Percentiles rank a stretch among this genome's conserved stretches.
phyloP scores from a whole-genome alignment of 371 early-diverging fungal species.

The Mucor lusitanicus region DNA sequence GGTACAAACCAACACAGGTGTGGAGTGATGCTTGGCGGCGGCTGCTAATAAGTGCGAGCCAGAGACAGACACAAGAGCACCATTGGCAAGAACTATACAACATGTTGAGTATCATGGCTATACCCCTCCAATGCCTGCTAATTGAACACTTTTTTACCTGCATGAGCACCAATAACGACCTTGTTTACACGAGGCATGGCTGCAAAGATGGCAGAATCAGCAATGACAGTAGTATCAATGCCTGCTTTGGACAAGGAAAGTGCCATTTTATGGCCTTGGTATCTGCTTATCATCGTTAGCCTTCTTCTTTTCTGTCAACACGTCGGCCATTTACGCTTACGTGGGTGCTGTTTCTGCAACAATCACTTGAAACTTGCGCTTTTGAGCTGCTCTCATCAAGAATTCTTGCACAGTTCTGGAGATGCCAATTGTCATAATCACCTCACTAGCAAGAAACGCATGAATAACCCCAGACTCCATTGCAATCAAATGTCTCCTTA shows the following conservation, averaged over 20 bases:
- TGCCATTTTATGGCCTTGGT: conserved; percentile 88
- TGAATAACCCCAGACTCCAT: not conserved
- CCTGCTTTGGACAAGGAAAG: conserved; percentile 72
- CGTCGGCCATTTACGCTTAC: not conserved
- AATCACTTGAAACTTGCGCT: conserved; percentile 90
- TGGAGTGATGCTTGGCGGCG: conserved; percentile 90
- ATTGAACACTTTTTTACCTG: conserved; percentile 23
- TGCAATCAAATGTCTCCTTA: conserved; percentile 26
- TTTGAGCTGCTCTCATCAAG: conserved; percentile 82
- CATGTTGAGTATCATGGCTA: not conserved
- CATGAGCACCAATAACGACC: conserved; percentile 93
- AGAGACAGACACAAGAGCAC: conserved; percentile 83
- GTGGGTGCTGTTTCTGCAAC: conserved; percentile 92
- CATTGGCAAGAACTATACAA: conserved; percentile 81
- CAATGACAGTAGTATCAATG: conserved; percentile 92
- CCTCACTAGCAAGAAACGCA: conserved; percentile 64
- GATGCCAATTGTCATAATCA: conserved; percentile 91
- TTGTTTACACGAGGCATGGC: conserved; percentile 98
- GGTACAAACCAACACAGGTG: conserved; percentile 85
- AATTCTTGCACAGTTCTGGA: conserved; percentile 88
- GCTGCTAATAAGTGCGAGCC: conserved; percentile 86
- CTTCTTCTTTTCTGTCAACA: not conserved
- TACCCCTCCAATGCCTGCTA: not conserved
- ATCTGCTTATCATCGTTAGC: conserved; percentile 32
- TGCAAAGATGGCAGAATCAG: conserved; percentile 94